Evolutionary conservation across 2,329 filamentous ascomycete genomes (phyloP).

Genomic region (Ascochyta viciae-villosae): DNA sequence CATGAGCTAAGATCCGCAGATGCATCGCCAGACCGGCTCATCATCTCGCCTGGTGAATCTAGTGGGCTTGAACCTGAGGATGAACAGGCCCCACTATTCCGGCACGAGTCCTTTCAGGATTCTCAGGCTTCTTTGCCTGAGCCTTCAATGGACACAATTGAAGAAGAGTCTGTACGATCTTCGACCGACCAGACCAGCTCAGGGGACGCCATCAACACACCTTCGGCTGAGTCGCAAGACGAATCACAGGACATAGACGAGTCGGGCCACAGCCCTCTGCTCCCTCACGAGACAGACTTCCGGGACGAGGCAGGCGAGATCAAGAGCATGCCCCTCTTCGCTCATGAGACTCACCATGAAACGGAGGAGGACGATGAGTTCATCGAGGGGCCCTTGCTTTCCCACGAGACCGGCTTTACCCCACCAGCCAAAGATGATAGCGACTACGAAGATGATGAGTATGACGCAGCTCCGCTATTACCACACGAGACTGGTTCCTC

Average conservation of each 20-base stretch:
- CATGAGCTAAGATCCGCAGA: conserved; percentile 43
- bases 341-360: conserved; percentile 18
- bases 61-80: conserved; percentile 26
- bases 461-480: conserved; percentile 43
- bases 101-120: conserved; percentile 38
- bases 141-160: conserved; percentile 23
- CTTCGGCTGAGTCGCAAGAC: conserved; percentile 25
- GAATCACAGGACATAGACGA: conserved; percentile 6
- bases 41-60: conserved; percentile 31
- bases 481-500: conserved; percentile 46
- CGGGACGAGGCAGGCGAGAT: conserved; percentile 16
- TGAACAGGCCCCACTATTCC: conserved; percentile 37
- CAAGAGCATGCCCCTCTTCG: conserved; percentile 18
- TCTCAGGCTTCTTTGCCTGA: conserved; percentile 11
- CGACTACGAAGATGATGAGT: conserved; percentile 30
- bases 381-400: conserved; percentile 24
- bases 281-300: conserved; percentile 30
- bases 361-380: conserved; percentile 14
- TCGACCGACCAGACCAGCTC: conserved; percentile 32
- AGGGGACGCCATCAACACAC: conserved; percentile 24
- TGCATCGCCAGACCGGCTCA: conserved; percentile 43
- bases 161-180: conserved; percentile 27
- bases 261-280: conserved; percentile 20
- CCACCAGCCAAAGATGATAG: not conserved
- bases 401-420: conserved; percentile 28